phyloP scores from a whole-genome alignment of 2,329 filamentous ascomycete species.

The Fusarium penzigii region DNA sequence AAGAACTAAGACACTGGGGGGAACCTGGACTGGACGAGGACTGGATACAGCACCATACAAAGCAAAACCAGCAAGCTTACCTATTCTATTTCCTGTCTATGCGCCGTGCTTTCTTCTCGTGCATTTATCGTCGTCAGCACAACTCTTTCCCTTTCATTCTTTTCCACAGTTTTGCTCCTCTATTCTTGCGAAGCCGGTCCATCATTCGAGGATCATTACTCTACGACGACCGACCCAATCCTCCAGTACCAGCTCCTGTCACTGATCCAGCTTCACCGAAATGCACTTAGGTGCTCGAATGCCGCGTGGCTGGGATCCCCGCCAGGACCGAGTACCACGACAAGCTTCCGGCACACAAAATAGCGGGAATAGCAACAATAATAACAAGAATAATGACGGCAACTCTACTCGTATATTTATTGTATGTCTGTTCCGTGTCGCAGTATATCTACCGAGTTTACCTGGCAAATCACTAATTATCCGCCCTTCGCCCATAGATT shows the following conservation, averaged over 20 bases:
- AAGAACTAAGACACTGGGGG: background rate
- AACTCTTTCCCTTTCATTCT: background rate
- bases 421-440: constrained; percentile 17
- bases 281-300: constrained; percentile 26
- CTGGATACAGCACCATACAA: background rate
- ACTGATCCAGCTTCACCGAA: constrained; percentile 17
- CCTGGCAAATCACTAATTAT: constrained; percentile 3
- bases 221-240: background rate
- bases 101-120: constrained; percentile 9
- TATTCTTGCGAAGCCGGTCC: background rate
- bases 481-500: constrained; percentile 13
- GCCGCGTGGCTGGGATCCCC: constrained; percentile 22
- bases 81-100: background rate
- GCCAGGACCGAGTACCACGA: constrained; percentile 7
- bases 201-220: background rate
- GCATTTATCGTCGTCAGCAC: background rate
- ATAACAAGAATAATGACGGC: constrained; percentile 1
- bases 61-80: constrained; percentile 2
- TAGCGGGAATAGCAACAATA: constrained; percentile 4
- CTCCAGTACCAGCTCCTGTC: constrained; percentile 3
- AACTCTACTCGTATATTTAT: constrained; percentile 23
- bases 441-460: background rate
- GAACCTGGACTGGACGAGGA: constrained; percentile 3
- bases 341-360: constrained; percentile 1
- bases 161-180: background rate